These are phyloP conservation scores for Epichloe scottii DNA, from an alignment of 2,329 filamentous ascomycete species.

Conservation along the genomic window DNA sequence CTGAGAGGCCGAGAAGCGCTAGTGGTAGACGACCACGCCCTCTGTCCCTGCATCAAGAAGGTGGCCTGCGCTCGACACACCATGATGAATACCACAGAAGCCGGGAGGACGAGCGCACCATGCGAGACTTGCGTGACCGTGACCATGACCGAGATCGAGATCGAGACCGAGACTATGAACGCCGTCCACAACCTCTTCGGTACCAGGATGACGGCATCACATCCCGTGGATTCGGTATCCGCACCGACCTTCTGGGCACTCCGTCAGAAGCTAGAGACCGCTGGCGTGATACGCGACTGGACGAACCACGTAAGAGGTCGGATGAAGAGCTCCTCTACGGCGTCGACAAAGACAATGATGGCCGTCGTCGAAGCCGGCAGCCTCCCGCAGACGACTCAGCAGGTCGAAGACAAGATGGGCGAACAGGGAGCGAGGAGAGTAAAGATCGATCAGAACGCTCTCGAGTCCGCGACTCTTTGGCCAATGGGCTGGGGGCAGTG, in stretches of 20 bases:
- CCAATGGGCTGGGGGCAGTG: slow-evolving; percentile 33
- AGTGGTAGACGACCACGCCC: slow-evolving; percentile 23
- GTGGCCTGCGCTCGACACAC: slow-evolving; percentile 27
- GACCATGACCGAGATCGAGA: slow-evolving; percentile 13
- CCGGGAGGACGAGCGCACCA: slow-evolving; percentile 33
- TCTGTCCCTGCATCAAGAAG: slow-evolving; percentile 42
- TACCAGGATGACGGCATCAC: slow-evolving; percentile 35
- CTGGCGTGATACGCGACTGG: slow-evolving; percentile 17
- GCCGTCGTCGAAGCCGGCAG: slow-evolving; percentile 15
- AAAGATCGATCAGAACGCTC: slow-evolving; percentile 26
- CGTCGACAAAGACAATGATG: slow-evolving; percentile 17
- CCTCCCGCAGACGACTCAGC: slow-evolving; percentile 15
- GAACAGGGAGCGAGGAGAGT: slow-evolving; percentile 17
- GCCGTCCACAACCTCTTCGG: slow-evolving; percentile 16
- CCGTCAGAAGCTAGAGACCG: slow-evolving; percentile 31
- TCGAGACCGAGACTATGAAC: slow-evolving; percentile 17
- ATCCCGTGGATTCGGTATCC: slow-evolving; percentile 39
- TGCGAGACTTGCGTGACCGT: slow-evolving; percentile 29
- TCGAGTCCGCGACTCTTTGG: slow-evolving; percentile 35
- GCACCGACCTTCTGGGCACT: slow-evolving; percentile 25
- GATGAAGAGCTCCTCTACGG: slow-evolving; percentile 19
- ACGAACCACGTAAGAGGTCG: slow-evolving; percentile 18
- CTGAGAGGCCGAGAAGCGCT: slow-evolving; percentile 9
- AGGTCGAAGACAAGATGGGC: slow-evolving; percentile 19
- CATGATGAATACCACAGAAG: slow-evolving; percentile 36